Evolutionary conservation across 1,284 basidiomycete genomes (phyloP).

Genomic region (Macrocystidia cucumis): DNA sequence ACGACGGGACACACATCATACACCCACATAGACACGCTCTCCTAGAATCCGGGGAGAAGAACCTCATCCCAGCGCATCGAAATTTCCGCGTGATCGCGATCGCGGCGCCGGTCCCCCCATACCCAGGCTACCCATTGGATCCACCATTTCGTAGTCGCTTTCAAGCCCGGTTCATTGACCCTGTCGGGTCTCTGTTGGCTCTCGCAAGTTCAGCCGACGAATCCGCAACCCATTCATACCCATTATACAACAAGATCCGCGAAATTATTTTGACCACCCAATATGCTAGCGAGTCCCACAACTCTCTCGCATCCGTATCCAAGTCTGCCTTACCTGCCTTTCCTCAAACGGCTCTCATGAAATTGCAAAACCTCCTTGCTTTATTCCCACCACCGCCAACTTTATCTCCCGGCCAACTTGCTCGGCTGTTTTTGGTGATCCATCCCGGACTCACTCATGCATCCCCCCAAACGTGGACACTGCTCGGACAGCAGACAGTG

Average conservation of each 20-base stretch:
- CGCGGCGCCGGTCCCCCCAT: constrained; percentile 58
- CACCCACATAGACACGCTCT: constrained; percentile 51
- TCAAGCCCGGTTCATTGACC: constrained; percentile 60
- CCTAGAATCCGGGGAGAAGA: constrained; percentile 31
- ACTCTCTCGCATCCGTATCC: constrained; percentile 41
- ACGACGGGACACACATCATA: constrained; percentile 67
- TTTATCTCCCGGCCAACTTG: constrained; percentile 38
- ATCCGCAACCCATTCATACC: constrained; percentile 7
- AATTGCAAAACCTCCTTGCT: constrained; percentile 35
- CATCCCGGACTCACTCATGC: constrained; percentile 48
- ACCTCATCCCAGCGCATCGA: constrained; percentile 53
- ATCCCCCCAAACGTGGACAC: constrained; percentile 52
- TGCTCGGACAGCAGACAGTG: constrained; percentile 45
- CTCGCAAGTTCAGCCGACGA: constrained; percentile 18
- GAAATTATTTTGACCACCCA: constrained; percentile 54
- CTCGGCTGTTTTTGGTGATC: constrained; percentile 42
- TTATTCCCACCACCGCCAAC: constrained; percentile 38
- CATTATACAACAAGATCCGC: constrained; percentile 34
- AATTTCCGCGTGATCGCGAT: constrained; percentile 60
- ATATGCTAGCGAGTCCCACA: constrained; percentile 47
- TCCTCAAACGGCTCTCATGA: constrained; percentile 52
- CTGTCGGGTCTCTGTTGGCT: constrained; percentile 44
- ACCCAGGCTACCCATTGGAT: constrained; percentile 58
- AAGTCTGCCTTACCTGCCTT: constrained; percentile 48
- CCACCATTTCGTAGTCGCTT: constrained; percentile 65